These are phyloP conservation scores for Brassica rapa DNA, from an alignment of 345 rosid genomes.

Conservation along the genomic window DNA sequence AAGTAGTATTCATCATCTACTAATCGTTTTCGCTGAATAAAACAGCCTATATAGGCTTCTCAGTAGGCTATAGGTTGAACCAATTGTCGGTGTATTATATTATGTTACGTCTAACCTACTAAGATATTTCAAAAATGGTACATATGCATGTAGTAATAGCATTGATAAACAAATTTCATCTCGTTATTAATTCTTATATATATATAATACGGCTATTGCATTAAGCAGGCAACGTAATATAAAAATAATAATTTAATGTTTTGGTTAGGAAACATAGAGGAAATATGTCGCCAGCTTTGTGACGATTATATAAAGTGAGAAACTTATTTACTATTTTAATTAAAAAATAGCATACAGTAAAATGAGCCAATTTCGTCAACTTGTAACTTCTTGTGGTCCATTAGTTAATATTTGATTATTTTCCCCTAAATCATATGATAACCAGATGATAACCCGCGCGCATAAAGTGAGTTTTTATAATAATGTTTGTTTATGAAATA, in stretches of 20 bases:
- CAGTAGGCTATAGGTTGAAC: background rate
- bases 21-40: constrained; percentile 16
- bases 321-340: constrained; percentile 22
- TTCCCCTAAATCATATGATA: too few relatives aligned
- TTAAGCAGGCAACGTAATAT: background rate
- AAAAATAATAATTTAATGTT: constrained; percentile 5
- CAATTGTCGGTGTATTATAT: background rate
- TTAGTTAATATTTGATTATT: too few relatives aligned
- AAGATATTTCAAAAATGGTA: background rate
- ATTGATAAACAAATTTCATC: background rate
- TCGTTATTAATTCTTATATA: background rate
- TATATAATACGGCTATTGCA: background rate
- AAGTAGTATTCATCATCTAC: background rate
- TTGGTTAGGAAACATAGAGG: background rate
- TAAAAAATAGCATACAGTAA: background rate
- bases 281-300: constrained; percentile 29
- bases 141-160: background rate
- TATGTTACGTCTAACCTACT: background rate
- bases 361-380: constrained; percentile 28
- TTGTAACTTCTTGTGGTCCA: constrained; percentile 23
- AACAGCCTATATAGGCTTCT: background rate
- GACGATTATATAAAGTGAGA: constrained; percentile 29
- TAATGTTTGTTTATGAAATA: too few relatives aligned
- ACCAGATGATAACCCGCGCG: too few relatives aligned
- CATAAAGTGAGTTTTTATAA: too few relatives aligned